Percentiles rank a stretch among this genome's conserved stretches.
Evolutionary conservation across 257 asterid genomes (phyloP).

Genomic region (Linaria vulgaris): DNA sequence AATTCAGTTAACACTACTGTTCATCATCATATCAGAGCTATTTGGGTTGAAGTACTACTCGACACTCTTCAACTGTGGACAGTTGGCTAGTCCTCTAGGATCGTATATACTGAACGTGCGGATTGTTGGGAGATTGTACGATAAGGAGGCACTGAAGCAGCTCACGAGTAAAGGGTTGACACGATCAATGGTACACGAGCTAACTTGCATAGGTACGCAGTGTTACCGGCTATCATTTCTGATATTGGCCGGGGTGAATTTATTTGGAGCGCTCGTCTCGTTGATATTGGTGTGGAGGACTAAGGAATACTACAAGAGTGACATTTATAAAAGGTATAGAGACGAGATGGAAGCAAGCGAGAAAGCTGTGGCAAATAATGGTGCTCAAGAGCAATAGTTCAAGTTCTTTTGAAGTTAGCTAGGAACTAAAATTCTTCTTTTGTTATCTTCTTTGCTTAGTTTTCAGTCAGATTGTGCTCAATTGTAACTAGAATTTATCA

Average conservation of each 20-base stretch:
- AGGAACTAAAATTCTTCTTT: no score
- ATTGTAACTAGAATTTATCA: no score
- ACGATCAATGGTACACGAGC: slow-evolving; percentile 23
- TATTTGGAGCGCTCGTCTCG: slow-evolving; percentile 38
- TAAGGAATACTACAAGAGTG: slow-evolving; percentile 30
- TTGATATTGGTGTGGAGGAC: slow-evolving; percentile 32
- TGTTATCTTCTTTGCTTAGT: no score
- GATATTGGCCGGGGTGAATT: slow-evolving; percentile 27
- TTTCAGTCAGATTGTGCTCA: no score
- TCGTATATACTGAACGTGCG: slow-evolving; percentile 34
- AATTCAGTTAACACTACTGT: slow-evolving; percentile 30
- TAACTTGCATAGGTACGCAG: slow-evolving; percentile 31
- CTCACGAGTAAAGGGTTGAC: slow-evolving; percentile 28
- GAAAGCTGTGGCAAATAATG: slow-evolving; percentile 14
- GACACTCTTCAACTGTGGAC: slow-evolving; percentile 41
- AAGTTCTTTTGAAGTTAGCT: no score
- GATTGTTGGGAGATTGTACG: slow-evolving; percentile 34
- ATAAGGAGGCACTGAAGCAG: slow-evolving; percentile 35
- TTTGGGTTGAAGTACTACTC: slow-evolving; percentile 40
- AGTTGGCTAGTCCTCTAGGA: slow-evolving; percentile 38
- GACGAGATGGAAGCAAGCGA: slow-evolving; percentile 30
- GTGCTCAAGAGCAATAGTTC: no score
- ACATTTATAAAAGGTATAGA: slow-evolving; percentile 38
- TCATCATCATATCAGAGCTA: slow-evolving; percentile 37
- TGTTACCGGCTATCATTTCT: slow-evolving; percentile 32